Conservation (phyloP, 2,329 filamentous ascomycete species). For the Colletotrichum sp. region DNA sequence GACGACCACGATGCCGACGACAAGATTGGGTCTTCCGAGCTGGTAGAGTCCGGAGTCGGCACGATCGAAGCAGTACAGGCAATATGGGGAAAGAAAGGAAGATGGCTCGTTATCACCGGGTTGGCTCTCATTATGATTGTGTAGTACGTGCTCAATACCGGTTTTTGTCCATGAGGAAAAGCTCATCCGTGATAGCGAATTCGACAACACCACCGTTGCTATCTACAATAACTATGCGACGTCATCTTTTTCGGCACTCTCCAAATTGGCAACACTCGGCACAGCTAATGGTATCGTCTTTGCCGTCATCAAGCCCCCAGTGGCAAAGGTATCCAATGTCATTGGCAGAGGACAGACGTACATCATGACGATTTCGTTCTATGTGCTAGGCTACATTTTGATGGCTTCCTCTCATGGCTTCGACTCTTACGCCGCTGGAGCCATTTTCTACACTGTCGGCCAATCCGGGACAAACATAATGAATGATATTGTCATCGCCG, state of each 20-base stretch:
- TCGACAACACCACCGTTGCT: slow-evolving; percentile 3
- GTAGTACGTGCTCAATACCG: neutral
- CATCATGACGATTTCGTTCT: slow-evolving; percentile 1
- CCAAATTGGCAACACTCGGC: neutral
- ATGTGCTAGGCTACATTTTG: neutral
- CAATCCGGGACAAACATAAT: slow-evolving; percentile 9
- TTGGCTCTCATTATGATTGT: slow-evolving; percentile 6
- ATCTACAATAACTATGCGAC: slow-evolving; percentile 11
- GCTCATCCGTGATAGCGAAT: neutral
- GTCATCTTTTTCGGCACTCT: slow-evolving; percentile 3
- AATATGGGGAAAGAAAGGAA: neutral
- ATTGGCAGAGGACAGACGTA: slow-evolving; percentile 8
- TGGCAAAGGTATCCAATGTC: slow-evolving; percentile 9
- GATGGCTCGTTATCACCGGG: slow-evolving; percentile 1
- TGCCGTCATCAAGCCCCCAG: neutral
- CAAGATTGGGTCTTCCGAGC: neutral
- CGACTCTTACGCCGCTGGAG: slow-evolving; percentile 1
- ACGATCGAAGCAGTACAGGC: neutral
- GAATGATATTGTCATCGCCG: slow-evolving; percentile 13
- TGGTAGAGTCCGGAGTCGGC: neutral
- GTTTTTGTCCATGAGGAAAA: neutral
- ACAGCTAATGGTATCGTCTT: neutral
- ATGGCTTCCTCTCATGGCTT: slow-evolving; percentile 1
- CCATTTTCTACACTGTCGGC: neutral
- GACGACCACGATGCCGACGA: neutral